These are phyloP conservation scores for Carex scoparia DNA, from an alignment of 176 grass and related monocot genomes.

Conservation along the genomic window DNA sequence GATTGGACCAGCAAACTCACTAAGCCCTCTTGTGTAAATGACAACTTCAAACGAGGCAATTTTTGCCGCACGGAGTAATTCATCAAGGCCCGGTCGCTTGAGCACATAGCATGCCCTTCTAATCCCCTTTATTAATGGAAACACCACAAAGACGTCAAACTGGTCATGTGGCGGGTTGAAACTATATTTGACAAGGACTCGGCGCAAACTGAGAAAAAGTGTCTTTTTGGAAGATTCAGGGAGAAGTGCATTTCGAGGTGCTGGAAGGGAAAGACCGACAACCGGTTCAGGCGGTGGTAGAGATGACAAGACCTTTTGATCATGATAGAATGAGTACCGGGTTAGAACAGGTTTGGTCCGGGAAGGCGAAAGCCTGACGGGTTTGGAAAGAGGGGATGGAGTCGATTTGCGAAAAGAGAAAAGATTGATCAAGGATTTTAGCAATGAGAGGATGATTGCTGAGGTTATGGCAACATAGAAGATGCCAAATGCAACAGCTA, in stretches of 20 bases:
- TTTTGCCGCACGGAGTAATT: not conserved
- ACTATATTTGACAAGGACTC: not conserved
- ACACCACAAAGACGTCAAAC: slow-evolving; percentile 1
- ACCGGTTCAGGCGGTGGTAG: not conserved
- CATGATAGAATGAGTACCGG: not conserved
- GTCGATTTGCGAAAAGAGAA: not conserved
- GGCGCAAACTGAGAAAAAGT: not conserved
- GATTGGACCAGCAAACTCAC: not conserved
- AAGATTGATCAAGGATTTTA: not conserved
- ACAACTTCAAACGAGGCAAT: not conserved
- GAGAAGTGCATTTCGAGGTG: not conserved
- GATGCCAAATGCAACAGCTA: not conserved
- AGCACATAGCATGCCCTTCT: slow-evolving; percentile 1
- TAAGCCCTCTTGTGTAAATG: not conserved
- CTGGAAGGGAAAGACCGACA: not conserved
- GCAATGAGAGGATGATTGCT: not conserved
- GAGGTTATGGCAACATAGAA: not conserved
- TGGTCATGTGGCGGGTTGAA: not conserved
- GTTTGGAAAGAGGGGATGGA: not conserved
- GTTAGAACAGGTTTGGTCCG: not conserved
- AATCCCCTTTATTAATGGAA: not conserved
- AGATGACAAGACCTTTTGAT: not conserved
- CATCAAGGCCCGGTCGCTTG: not conserved
- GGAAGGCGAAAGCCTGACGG: not conserved
- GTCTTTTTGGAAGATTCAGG: slow-evolving; percentile 2